A percentile compares a stretch with the other conserved stretches of the same genome.
Evolutionary conservation across 108 stramenopile genomes (phyloP).

Genomic region (Skeletonema grethae): DNA sequence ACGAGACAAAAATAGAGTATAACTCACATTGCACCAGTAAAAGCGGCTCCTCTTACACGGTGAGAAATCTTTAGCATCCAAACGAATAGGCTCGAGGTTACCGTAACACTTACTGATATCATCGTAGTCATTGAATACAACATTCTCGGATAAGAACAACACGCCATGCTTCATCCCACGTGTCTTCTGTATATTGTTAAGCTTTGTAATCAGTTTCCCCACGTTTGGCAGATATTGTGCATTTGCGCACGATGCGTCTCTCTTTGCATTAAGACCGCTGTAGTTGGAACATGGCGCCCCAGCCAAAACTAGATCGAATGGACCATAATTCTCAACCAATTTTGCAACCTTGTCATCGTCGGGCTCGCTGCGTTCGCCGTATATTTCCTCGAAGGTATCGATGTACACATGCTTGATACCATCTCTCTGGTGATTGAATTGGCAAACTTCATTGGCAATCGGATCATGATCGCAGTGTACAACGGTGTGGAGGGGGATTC

Average conservation of each 20-base stretch:
- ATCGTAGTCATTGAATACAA: conserved; percentile 27
- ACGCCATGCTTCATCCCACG: conserved; percentile 16
- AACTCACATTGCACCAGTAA: conserved; percentile 32
- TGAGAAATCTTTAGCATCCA: conserved; percentile 33
- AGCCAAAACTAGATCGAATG: conserved; percentile 32
- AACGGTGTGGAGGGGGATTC: conserved; percentile 20
- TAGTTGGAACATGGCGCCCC: conserved; percentile 42
- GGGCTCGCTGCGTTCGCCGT: conserved; percentile 11
- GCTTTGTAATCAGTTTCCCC: conserved; percentile 18
- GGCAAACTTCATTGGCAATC: conserved; percentile 22
- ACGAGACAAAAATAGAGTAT: too few species aligned
- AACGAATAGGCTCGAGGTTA: conserved; percentile 20
- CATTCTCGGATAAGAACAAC: conserved; percentile 42
- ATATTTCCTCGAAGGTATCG: conserved; percentile 38
- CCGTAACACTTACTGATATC: conserved; percentile 17
- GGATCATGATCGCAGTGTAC: conserved; percentile 46
- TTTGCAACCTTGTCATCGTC: conserved; percentile 7
- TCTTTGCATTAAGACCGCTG: conserved; percentile 18
- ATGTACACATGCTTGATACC: conserved; percentile 24
- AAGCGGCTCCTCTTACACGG: conserved; percentile 31
- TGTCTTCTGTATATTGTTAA: conserved; percentile 17
- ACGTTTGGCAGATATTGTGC: conserved; percentile 34
- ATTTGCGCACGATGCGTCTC: conserved; percentile 12
- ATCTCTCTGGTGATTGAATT: conserved; percentile 28
- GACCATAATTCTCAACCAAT: conserved; percentile 22